phyloP scores from a whole-genome alignment of 148 eudicot genomes.

The Nepenthes gracilis region DNA sequence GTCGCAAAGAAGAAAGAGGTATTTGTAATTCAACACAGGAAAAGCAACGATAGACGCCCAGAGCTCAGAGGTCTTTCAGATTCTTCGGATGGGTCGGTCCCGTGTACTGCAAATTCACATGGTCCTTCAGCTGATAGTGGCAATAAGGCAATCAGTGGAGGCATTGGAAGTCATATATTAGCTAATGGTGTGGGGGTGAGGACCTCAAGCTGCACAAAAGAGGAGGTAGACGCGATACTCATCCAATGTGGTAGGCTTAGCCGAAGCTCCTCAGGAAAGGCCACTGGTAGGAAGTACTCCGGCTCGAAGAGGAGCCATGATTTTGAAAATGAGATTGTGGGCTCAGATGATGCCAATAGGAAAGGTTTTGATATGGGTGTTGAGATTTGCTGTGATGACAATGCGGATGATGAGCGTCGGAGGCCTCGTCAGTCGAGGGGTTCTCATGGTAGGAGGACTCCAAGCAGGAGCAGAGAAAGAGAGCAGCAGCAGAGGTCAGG shows the following conservation, averaged over 20 bases:
- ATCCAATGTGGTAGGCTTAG: constrained; percentile 91
- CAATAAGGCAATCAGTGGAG: neutral
- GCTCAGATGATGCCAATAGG: neutral
- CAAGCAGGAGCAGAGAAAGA: constrained; percentile 83
- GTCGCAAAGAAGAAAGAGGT: constrained; percentile 40
- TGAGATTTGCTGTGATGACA: constrained; percentile 15
- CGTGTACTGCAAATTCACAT: neutral
- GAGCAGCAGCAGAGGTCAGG: constrained; percentile 40
- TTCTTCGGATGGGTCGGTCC: constrained; percentile 7
- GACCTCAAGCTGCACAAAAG: constrained; percentile 87
- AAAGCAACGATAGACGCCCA: constrained; percentile 40
- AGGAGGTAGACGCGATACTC: constrained; percentile 82
- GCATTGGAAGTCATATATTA: constrained; percentile 12
- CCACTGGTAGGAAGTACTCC: constrained; percentile 32
- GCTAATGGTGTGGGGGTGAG: constrained; percentile 37
- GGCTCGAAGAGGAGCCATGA: constrained; percentile 93
- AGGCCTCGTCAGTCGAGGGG: constrained; percentile 44
- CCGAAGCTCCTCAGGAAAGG: constrained; percentile 66
- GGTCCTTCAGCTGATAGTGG: neutral
- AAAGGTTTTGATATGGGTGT: neutral
- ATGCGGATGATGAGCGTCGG: constrained; percentile 21
- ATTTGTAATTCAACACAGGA: constrained; percentile 50
- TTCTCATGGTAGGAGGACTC: constrained; percentile 51
- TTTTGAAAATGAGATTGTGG: constrained; percentile 47
- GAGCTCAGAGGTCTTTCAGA: constrained; percentile 14